Conservation (phyloP, 345 rosid species). For the Populus ilicifolia region DNA sequence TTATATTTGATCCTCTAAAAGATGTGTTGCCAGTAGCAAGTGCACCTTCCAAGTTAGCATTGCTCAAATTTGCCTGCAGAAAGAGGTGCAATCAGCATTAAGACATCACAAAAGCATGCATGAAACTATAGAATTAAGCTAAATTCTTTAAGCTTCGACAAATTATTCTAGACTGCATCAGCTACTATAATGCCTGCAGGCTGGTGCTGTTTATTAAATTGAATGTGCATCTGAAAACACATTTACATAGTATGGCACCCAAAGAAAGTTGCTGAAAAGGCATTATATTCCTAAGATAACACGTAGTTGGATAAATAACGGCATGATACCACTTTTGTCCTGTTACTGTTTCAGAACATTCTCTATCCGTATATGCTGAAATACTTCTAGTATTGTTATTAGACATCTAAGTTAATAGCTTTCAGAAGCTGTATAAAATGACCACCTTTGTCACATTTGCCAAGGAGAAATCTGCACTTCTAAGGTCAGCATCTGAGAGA, state of each 20-base stretch:
- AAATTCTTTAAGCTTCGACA: background rate
- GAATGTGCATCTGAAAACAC: background rate
- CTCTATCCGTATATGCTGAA: background rate
- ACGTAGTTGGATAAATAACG: background rate
- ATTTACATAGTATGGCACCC: background rate
- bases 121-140: background rate
- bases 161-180: background rate
- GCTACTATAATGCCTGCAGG: background rate
- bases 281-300: background rate
- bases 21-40: slow-evolving; percentile 90
- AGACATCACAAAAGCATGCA: background rate
- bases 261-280: background rate
- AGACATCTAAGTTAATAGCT: background rate
- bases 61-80: slow-evolving; percentile 70
- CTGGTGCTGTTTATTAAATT: background rate
- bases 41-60: slow-evolving; percentile 95
- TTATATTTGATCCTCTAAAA: slow-evolving; percentile 78
- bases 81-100: background rate
- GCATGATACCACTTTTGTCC: background rate
- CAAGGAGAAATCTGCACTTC: slow-evolving; percentile 81
- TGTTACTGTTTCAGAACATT: too few relatives aligned
- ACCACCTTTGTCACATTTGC: slow-evolving; percentile 87
- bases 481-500: slow-evolving; percentile 87
- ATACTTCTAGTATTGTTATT: background rate
- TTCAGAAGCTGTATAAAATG: background rate